Evolutionary conservation across 176 grass and related monocot species (phyloP), one percentile per base, ranked within the genome.

Genomic region (Neostapfia colusana): DNA sequence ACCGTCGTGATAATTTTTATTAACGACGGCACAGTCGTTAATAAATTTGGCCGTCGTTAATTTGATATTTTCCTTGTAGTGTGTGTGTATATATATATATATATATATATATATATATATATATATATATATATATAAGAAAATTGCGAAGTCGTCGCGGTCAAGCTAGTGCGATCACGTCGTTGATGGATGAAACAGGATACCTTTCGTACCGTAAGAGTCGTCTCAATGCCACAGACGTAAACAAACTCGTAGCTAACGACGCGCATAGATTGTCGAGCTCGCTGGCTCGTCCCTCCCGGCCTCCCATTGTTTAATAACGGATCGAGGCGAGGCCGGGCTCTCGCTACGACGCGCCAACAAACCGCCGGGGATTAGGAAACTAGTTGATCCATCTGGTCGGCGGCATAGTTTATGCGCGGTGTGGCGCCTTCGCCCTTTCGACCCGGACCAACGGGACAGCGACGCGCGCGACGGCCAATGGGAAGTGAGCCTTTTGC

Each of bases 391-490:
- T 59, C 54, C 27, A 70, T 84, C 73, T 69, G 63, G 83, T 85
- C 77, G 70, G 69, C 77, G 70, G 69, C 76, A 74, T 67, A 69
- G 40, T 69, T 81, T 74, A 86, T 54, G 75, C 50, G 61, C n/a
- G n/a, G n/a, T n/a, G 45, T 18, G 49, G 53, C 25, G 53, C 25
- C 8, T 36, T 37, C 14, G 7, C 18, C 24, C 70, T 82, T 78
- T 82, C 60, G n/a, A 18, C 27, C 9, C 6, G 46, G 59, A 34
- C 85, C 85, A 87, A 82, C 60, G 17, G 54, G 39, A 66, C 59
- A 82, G 79, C 73, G 79, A 87, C 60, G 60, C 73, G 85, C 60
- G 60, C 73, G 85, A 58, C 48, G 73, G 24, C 79, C 74, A 82
- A 66, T 78, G 67, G 49, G 31, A 41, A 67, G 59, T 10, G n/a